These are phyloP conservation scores for Penicillium sp. DNA, from an alignment of 2,329 filamentous ascomycete species.

Conservation along the genomic window DNA sequence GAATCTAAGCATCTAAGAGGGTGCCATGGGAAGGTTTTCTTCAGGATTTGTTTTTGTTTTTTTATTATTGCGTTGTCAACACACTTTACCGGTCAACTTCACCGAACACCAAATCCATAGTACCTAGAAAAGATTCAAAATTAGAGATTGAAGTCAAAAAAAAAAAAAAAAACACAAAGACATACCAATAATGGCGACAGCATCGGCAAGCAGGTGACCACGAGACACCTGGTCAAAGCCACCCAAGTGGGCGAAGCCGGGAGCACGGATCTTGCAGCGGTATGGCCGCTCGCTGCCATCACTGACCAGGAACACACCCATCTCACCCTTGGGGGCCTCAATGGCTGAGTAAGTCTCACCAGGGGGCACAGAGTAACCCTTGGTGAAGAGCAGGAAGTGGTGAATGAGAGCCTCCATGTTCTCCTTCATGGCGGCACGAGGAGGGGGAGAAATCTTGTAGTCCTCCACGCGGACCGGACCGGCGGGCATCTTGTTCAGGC, in stretches of 20 bases:
- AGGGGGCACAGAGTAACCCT: constrained; percentile 94
- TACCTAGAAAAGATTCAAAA: constrained; percentile 41
- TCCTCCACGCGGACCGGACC: constrained; percentile 95
- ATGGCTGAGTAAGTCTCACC: constrained; percentile 98
- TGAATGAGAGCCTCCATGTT: constrained; percentile 99
- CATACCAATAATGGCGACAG: constrained; percentile 84
- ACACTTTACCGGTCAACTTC: constrained; percentile 54
- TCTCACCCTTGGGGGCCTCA: constrained; percentile 99
- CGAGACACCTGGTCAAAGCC: constrained; percentile 92
- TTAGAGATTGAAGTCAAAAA: constrained; percentile 5
- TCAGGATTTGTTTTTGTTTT: constrained; percentile 20
- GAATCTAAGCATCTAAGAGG: constrained; percentile 22
- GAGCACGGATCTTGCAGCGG: constrained; percentile 94
- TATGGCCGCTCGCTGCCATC: constrained; percentile 96
- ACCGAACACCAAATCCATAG: constrained; percentile 89
- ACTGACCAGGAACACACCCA: constrained; percentile 95
- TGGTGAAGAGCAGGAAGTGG: constrained; percentile 98
- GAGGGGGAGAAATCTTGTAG: constrained; percentile 96
- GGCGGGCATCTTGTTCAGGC: constrained; percentile 96
- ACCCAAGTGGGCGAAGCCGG: constrained; percentile 90
- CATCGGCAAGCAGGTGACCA: constrained; percentile 92
- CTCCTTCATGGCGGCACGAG: constrained; percentile 98
- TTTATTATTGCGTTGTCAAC: constrained; percentile 21
- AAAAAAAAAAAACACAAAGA: not conserved
- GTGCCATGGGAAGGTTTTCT: constrained; percentile 22